Evolutionary conservation across 352 stramenopile species (phyloP).

Genomic region (Globisporangium recalcitrans): DNA sequence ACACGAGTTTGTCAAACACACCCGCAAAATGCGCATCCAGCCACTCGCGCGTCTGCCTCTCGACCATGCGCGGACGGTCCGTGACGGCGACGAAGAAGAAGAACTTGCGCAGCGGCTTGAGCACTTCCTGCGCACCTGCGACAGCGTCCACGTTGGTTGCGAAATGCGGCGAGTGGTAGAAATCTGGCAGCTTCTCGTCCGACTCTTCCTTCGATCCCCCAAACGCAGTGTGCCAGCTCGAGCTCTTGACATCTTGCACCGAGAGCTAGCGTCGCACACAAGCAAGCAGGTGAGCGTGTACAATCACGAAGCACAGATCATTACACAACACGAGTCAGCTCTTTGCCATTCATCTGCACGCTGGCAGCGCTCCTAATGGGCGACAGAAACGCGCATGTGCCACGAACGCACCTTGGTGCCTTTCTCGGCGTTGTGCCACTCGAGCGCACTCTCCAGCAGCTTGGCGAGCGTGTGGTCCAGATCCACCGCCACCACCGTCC

Average conservation of each 20-base stretch:
- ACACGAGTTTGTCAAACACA: slow-evolving; percentile 74
- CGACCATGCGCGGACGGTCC: slow-evolving; percentile 46
- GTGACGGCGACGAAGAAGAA: slow-evolving; percentile 64
- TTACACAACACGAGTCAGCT: neutral
- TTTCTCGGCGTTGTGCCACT: slow-evolving; percentile 49
- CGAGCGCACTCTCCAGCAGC: slow-evolving; percentile 34
- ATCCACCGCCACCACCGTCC: slow-evolving; percentile 49
- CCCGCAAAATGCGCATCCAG: slow-evolving; percentile 52
- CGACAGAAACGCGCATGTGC: neutral
- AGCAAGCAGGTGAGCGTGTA: neutral
- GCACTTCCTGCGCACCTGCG: slow-evolving; percentile 24
- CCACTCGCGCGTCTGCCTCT: slow-evolving; percentile 74
- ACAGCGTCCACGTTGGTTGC: slow-evolving; percentile 28
- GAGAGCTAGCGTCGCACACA: slow-evolving; percentile 11
- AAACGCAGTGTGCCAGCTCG: slow-evolving; percentile 34
- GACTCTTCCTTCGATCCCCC: slow-evolving; percentile 15
- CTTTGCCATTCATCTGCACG: too few relatives aligned
- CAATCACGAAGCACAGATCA: neutral
- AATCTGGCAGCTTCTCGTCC: slow-evolving; percentile 31
- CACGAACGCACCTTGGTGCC: slow-evolving; percentile 26
- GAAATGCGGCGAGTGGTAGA: slow-evolving; percentile 54
- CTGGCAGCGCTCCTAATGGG: neutral
- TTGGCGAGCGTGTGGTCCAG: slow-evolving; percentile 59
- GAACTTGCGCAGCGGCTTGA: slow-evolving; percentile 53
- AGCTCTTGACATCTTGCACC: slow-evolving; percentile 17